Evolutionary conservation across 768 basidiomycete genomes (phyloP), one percentile per base, ranked within the genome.

Genomic region (Daedaleopsis nitida): DNA sequence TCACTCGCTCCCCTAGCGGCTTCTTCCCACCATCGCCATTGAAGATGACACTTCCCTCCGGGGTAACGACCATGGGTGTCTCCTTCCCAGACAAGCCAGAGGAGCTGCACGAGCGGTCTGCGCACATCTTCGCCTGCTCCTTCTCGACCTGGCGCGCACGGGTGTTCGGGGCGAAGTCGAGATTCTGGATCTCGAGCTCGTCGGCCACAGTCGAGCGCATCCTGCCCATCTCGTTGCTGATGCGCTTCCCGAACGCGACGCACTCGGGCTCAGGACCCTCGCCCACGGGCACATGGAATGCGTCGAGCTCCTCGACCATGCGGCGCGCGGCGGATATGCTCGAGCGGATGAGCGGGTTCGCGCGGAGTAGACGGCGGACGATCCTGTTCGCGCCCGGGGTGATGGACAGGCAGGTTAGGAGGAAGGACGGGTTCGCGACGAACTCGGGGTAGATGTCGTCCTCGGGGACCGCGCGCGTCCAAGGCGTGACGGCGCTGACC

Each of bases 401-500:
- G 51, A 75, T 68, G 27, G 71, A 66, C 35, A 75, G 68, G 47
- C 90, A 88, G 63, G 91, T 83, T 59, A 83, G 84, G 57, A 91
- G 79, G 74, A 89, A 98, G 6, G 92, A 94, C 54, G 89, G 86
- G 75, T 98, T 95, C 23, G 84, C 75, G 60, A 89, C 72, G 75
- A 80, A 94, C 13, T 85, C 82, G 12, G 78, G 69, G 76, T 87
- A 94, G 59, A 84, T 86, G 54, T 85, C 82, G 74, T 93, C 90
- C 77, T 0, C 74, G 69, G 76, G 53, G n/a, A 5, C 86, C 2
- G 96, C 94, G 43, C 91, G 86, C 70, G 89, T 89, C 96, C 96
- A 98, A 7, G 96, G 96, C 69, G 96, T 96, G 34, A 94, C 84
- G 3, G 93, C 93, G 24, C 93, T 96, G 21, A 91, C 84, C 37